Percentiles rank a stretch among this genome's conserved stretches.
Conservation (phyloP, 2,329 filamentous ascomycete genomes). For the Aspergillus bombycis region DNA sequence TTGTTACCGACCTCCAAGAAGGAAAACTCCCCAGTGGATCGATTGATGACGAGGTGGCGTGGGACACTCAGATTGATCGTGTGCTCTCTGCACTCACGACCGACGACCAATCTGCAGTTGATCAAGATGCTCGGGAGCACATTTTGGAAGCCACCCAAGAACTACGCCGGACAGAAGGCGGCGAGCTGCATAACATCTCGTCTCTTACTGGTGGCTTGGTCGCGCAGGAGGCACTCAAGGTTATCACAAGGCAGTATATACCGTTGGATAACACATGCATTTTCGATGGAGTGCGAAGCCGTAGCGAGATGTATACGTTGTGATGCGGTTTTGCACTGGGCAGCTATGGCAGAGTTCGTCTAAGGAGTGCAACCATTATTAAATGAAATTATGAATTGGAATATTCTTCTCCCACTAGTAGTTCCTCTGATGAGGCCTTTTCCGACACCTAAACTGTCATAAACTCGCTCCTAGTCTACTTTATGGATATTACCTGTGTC, state of each 20-base stretch:
- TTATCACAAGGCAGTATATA: conserved; percentile 66
- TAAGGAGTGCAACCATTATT: neutral
- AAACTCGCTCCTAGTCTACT: neutral
- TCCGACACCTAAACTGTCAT: neutral
- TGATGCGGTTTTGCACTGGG: conserved; percentile 24
- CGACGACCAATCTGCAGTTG: conserved; percentile 50
- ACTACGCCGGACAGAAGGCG: conserved; percentile 74
- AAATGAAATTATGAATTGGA: conserved; percentile 7
- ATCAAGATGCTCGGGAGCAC: conserved; percentile 54
- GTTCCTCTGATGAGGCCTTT: neutral
- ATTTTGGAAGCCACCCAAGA: conserved; percentile 64
- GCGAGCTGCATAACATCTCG: conserved; percentile 90
- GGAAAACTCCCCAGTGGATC: conserved; percentile 24
- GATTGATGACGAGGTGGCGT: conserved; percentile 38
- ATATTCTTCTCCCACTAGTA: neutral
- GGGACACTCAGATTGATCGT: conserved; percentile 34
- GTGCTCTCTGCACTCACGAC: conserved; percentile 34
- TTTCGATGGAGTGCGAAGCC: conserved; percentile 64
- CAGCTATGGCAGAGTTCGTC: neutral
- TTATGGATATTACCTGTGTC: neutral
- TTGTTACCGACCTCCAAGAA: conserved; percentile 59
- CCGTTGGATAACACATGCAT: conserved; percentile 66
- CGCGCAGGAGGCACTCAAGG: conserved; percentile 95
- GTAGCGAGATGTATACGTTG: conserved; percentile 55
- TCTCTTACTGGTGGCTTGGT: conserved; percentile 87